These are phyloP conservation scores for Coprinopsis strossmayeri DNA, from an alignment of 768 basidiomycete species.

Conservation along the genomic window DNA sequence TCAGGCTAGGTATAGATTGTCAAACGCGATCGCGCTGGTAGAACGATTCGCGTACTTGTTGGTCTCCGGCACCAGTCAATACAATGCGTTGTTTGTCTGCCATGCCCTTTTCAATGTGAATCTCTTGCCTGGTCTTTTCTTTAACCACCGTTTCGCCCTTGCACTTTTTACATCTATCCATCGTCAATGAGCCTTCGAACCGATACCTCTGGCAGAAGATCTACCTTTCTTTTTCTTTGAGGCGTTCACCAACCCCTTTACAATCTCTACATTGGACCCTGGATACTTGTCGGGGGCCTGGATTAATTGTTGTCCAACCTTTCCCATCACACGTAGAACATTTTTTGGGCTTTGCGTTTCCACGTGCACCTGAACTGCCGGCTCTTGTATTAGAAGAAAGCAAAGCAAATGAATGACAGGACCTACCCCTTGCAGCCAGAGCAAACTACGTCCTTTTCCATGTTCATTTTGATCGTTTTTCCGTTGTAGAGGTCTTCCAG, in stretches of 20 bases:
- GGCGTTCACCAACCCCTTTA: slow-evolving; percentile 57
- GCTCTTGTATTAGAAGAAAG: slow-evolving; percentile 10
- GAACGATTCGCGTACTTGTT: slow-evolving; percentile 48
- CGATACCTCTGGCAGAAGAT: slow-evolving; percentile 3
- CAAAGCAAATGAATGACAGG: slow-evolving; percentile 4
- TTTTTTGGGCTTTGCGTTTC: slow-evolving; percentile 76
- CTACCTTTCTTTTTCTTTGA: slow-evolving; percentile 82
- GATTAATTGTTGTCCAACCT: slow-evolving; percentile 59
- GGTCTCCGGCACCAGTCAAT: slow-evolving; percentile 87
- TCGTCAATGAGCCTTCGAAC: background rate
- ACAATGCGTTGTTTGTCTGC: slow-evolving; percentile 78
- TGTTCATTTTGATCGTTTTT: slow-evolving; percentile 79
- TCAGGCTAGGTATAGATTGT: slow-evolving; percentile 52
- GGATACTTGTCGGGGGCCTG: slow-evolving; percentile 35
- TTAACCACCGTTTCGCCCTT: slow-evolving; percentile 79
- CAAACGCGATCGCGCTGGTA: background rate
- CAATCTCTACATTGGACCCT: slow-evolving; percentile 64
- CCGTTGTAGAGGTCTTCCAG: slow-evolving; percentile 93
- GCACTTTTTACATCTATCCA: slow-evolving; percentile 86
- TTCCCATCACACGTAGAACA: slow-evolving; percentile 82
- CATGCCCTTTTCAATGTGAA: slow-evolving; percentile 85
- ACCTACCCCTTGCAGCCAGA: slow-evolving; percentile 71
- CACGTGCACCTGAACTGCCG: slow-evolving; percentile 71
- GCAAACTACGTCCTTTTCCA: slow-evolving; percentile 84
- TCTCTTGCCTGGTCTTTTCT: slow-evolving; percentile 86